These are phyloP conservation scores for Saccharomycopsis hybrid DNA, from an alignment of 1,139 yeast genomes.

Conservation along the genomic window DNA sequence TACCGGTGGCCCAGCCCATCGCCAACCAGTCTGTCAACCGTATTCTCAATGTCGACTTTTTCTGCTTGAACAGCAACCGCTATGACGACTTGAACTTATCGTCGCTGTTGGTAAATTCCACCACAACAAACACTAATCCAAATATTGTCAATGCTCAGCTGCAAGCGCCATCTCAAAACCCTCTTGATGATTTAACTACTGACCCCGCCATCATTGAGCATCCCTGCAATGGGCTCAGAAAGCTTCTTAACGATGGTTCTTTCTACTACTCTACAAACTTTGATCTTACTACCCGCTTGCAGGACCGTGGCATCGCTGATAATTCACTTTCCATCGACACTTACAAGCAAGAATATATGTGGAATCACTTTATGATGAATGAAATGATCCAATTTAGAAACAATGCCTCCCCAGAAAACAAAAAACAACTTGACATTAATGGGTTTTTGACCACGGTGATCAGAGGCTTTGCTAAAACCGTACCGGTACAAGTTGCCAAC, in stretches of 20 bases:
- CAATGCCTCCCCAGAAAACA: slow-evolving; percentile 56
- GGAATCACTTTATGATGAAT: slow-evolving; percentile 90
- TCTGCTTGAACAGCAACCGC: slow-evolving; percentile 59
- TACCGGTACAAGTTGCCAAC: slow-evolving; percentile 44
- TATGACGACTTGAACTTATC: slow-evolving; percentile 67
- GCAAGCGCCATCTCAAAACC: not conserved
- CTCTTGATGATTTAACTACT: slow-evolving; percentile 18
- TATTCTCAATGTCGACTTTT: slow-evolving; percentile 79
- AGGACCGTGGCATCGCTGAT: slow-evolving; percentile 53
- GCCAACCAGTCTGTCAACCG: slow-evolving; percentile 74
- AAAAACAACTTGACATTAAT: slow-evolving; percentile 58
- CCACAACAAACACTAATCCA: too few species aligned
- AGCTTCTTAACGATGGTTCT: slow-evolving; percentile 77
- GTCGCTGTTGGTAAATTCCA: not conserved
- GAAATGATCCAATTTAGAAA: slow-evolving; percentile 72
- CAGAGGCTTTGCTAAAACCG: slow-evolving; percentile 88
- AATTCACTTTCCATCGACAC: slow-evolving; percentile 45
- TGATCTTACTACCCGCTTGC: slow-evolving; percentile 80
- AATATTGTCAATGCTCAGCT: too few species aligned
- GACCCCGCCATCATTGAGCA: slow-evolving; percentile 37
- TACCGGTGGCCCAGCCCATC: slow-evolving; percentile 79
- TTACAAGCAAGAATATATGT: slow-evolving; percentile 83
- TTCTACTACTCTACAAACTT: slow-evolving; percentile 90
- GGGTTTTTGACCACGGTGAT: slow-evolving; percentile 86
- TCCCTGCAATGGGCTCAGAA: slow-evolving; percentile 77